Conservation (phyloP, 192 early-diverging fungal genomes). For the Funneliformis mosseae region DNA sequence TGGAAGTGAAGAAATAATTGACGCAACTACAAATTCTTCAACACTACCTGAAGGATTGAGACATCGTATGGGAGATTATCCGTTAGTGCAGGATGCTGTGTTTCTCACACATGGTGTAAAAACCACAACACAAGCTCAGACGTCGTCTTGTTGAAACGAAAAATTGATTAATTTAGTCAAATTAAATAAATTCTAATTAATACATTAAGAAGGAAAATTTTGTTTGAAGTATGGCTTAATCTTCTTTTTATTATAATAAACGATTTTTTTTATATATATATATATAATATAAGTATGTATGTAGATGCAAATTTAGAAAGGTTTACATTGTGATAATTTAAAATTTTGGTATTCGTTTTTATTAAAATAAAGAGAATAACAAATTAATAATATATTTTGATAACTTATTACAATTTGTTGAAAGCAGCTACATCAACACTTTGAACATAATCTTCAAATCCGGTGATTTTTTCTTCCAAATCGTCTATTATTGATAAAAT, state of each 20-base stretch:
- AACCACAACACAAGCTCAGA: not conserved
- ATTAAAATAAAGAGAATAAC: not conserved
- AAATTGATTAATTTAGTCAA: too few species aligned
- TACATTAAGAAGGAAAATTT: not conserved
- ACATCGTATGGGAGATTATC: not conserved
- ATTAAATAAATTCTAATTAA: not conserved
- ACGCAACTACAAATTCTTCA: not conserved
- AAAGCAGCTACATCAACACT: conserved; percentile 87
- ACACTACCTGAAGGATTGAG: not conserved
- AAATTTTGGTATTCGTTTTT: not conserved
- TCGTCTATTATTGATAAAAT: conserved; percentile 63
- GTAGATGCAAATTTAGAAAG: too few species aligned
- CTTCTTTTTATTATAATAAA: too few species aligned
- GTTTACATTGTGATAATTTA: not conserved
- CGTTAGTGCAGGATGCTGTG: not conserved
- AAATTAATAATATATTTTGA: too few species aligned
- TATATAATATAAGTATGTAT: too few species aligned
- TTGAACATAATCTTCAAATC: conserved; percentile 87
- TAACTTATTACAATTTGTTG: conserved; percentile 79
- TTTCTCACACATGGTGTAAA: not conserved
- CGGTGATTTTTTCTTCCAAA: conserved; percentile 77
- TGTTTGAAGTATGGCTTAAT: too few species aligned
- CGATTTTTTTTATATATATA: too few species aligned
- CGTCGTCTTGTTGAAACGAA: not conserved
- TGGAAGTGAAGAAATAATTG: not conserved